Conservation (phyloP, 192 early-diverging fungal species). For the Linnemannia exigua region DNA sequence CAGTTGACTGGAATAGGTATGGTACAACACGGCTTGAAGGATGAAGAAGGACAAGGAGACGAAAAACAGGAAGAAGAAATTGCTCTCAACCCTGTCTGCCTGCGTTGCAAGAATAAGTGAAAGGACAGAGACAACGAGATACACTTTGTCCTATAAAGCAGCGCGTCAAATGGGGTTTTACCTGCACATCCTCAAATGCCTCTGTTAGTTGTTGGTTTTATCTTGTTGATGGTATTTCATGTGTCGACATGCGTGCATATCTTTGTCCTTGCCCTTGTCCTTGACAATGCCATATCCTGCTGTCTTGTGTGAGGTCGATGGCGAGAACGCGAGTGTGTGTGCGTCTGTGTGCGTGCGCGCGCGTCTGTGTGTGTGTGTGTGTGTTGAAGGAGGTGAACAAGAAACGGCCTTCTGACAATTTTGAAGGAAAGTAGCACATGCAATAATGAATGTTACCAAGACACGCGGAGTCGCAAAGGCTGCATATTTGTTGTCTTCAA, state of each 20-base stretch:
- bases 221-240: background rate
- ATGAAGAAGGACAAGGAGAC: background rate
- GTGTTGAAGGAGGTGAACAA: too few species aligned
- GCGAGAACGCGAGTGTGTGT: background rate
- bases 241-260: background rate
- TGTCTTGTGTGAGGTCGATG: background rate
- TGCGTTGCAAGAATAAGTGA: background rate
- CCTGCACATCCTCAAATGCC: background rate
- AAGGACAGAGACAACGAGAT: background rate
- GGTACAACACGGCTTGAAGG: background rate
- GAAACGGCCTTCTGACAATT: too few species aligned
- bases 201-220: background rate
- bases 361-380: too few species aligned
- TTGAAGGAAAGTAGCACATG: background rate
- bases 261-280: too few species aligned
- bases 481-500: slow-evolving; percentile 2
- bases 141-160: background rate
- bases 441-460: background rate
- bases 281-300: background rate
- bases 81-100: background rate
- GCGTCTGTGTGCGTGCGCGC: too few species aligned
- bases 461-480: background rate
- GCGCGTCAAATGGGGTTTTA: background rate
- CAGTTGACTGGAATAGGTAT: background rate
- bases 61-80: background rate